Evolutionary conservation across 2,329 filamentous ascomycete species (phyloP).

Genomic region (Grosmannia clavigera): DNA sequence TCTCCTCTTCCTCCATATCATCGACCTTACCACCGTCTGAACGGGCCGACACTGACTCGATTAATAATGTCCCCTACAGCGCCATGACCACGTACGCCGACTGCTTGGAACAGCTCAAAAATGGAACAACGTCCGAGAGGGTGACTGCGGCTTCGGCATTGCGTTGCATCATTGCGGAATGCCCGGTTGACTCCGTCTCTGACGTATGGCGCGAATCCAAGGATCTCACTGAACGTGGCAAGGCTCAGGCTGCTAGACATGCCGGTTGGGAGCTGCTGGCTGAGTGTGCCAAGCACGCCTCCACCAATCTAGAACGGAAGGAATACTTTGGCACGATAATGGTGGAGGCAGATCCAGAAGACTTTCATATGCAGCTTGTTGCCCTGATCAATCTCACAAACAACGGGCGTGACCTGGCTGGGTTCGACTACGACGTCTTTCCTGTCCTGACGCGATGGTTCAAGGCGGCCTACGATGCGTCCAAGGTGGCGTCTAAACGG

Average conservation of each 20-base stretch:
- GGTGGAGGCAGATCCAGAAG: slow-evolving; percentile 41
- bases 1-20: slow-evolving; percentile 19
- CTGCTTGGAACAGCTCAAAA: slow-evolving; percentile 41
- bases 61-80: slow-evolving; percentile 25
- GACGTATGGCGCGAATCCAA: slow-evolving; percentile 56
- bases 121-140: slow-evolving; percentile 38
- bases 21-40: slow-evolving; percentile 14
- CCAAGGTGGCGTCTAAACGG: slow-evolving; percentile 23
- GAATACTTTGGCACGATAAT: slow-evolving; percentile 54
- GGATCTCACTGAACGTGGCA: slow-evolving; percentile 47
- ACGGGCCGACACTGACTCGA: slow-evolving; percentile 30
- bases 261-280: slow-evolving; percentile 55
- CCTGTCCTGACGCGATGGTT: slow-evolving; percentile 52
- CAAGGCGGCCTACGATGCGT: slow-evolving; percentile 37
- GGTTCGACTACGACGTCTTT: slow-evolving; percentile 56
- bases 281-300: slow-evolving; percentile 51
- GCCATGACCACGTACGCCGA: slow-evolving; percentile 40
- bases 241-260: slow-evolving; percentile 38
- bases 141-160: slow-evolving; percentile 46
- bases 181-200: slow-evolving; percentile 44
- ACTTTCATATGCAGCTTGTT: slow-evolving; percentile 54
- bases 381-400: slow-evolving; percentile 50
- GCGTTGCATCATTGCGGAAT: slow-evolving; percentile 42
- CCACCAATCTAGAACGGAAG: slow-evolving; percentile 53
- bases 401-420: slow-evolving; percentile 47